These are phyloP conservation scores for Omphalea diandra DNA, from an alignment of 441 rosid genomes.

Conservation along the genomic window DNA sequence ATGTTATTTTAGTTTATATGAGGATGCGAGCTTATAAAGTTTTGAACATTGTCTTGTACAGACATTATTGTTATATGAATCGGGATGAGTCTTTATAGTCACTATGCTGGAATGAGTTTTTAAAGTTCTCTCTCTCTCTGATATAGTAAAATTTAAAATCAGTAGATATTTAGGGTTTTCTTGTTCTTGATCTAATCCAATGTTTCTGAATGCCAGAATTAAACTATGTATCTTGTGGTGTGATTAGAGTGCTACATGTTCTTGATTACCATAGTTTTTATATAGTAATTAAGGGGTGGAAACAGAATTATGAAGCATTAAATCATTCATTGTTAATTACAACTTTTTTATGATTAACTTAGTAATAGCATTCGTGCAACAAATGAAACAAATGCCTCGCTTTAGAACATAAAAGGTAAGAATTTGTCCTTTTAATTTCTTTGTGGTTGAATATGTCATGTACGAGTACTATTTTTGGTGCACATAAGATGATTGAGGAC, in stretches of 20 bases:
- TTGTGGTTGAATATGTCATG: background rate
- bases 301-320: background rate
- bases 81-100: too few species aligned
- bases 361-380: background rate
- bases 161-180: too few species aligned
- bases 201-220: too few species aligned
- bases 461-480: background rate
- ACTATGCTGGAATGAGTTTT: too few species aligned
- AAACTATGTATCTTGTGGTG: too few species aligned
- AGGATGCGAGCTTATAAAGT: background rate
- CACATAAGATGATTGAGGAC: background rate
- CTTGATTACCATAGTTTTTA: too few species aligned
- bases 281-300: too few species aligned
- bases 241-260: too few species aligned
- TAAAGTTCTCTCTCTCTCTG: too few species aligned
- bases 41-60: background rate
- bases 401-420: background rate
- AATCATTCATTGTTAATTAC: background rate
- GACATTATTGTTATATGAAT: background rate
- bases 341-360: background rate
- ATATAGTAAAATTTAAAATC: too few species aligned
- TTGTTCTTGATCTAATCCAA: too few species aligned
- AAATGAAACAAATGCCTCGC: background rate
- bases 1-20: background rate
- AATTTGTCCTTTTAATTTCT: too few species aligned